Conservation (phyloP, 345 rosid species). For the Populus tremula region DNA sequence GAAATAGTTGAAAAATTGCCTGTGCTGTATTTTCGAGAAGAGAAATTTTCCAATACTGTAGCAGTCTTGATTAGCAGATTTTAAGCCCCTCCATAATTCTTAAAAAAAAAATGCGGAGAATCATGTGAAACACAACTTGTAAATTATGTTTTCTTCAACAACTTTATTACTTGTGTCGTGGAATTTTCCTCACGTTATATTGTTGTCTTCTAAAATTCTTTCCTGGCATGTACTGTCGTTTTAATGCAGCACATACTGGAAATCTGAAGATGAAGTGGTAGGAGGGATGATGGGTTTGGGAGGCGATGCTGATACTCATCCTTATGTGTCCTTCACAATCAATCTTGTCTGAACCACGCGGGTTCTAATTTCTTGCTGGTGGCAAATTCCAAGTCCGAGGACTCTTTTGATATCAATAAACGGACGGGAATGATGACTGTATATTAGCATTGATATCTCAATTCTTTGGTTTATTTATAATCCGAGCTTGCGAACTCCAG, state of each 20-base stretch:
- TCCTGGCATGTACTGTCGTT: slow-evolving; percentile 1
- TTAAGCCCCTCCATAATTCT: background rate
- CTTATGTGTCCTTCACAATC: slow-evolving; percentile 93
- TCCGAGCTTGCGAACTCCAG: slow-evolving; percentile 16
- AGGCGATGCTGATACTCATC: slow-evolving; percentile 72
- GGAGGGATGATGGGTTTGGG: slow-evolving; percentile 69
- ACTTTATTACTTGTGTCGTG: background rate
- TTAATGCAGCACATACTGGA: slow-evolving; percentile 79
- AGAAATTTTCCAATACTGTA: background rate
- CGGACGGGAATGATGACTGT: slow-evolving; percentile 26
- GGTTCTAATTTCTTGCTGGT: background rate
- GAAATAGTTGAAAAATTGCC: background rate
- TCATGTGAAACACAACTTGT: background rate
- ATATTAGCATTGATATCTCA: slow-evolving; percentile 31
- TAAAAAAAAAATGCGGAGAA: background rate
- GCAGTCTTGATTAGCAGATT: background rate
- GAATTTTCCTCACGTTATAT: background rate
- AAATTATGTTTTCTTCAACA: background rate
- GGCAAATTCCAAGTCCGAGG: slow-evolving; percentile 12
- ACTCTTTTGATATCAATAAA: slow-evolving; percentile 29
- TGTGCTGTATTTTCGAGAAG: background rate
- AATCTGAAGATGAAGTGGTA: slow-evolving; percentile 81
- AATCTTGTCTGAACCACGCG: slow-evolving; percentile 53
- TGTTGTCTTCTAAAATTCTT: background rate
- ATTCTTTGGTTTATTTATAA: slow-evolving; percentile 39